Conservation (phyloP, 257 asterid genomes). For the Solanum peruvianum region DNA sequence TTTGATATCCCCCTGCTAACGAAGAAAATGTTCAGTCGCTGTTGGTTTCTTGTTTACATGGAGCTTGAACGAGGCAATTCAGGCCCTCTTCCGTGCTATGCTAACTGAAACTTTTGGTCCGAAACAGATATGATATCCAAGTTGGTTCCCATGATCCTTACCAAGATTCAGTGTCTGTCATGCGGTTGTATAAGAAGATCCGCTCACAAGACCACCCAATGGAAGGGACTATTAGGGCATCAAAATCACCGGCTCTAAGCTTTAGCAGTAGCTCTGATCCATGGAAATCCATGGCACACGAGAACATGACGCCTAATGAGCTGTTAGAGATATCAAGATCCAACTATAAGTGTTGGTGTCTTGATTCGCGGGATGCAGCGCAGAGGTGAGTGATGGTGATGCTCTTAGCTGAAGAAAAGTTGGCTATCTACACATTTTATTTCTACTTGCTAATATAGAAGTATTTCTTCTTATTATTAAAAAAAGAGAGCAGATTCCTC, state of each 20-base stretch:
- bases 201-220: slow-evolving; percentile 30
- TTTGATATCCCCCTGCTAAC: background rate
- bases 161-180: slow-evolving; percentile 34
- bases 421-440: background rate
- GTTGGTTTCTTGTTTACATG: background rate
- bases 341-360: slow-evolving; percentile 47
- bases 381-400: background rate
- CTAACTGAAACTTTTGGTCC: background rate
- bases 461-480: background rate
- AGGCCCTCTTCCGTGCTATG: background rate
- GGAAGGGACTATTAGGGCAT: background rate
- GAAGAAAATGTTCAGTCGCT: background rate
- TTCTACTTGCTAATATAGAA: background rate
- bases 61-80: background rate
- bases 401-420: background rate
- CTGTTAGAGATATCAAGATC: slow-evolving; percentile 35
- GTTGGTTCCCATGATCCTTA: slow-evolving; percentile 39
- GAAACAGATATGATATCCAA: slow-evolving; percentile 34
- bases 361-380: slow-evolving; percentile 13
- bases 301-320: slow-evolving; percentile 27
- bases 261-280: slow-evolving; percentile 5
- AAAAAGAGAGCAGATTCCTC: background rate
- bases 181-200: slow-evolving; percentile 40
- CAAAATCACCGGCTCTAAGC: background rate
- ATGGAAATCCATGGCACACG: slow-evolving; percentile 9